A percentile compares a stretch with the other conserved stretches of the same genome.
phyloP scores from a whole-genome alignment of 495 filamentous ascomycete genomes.

The Podospora didyma region DNA sequence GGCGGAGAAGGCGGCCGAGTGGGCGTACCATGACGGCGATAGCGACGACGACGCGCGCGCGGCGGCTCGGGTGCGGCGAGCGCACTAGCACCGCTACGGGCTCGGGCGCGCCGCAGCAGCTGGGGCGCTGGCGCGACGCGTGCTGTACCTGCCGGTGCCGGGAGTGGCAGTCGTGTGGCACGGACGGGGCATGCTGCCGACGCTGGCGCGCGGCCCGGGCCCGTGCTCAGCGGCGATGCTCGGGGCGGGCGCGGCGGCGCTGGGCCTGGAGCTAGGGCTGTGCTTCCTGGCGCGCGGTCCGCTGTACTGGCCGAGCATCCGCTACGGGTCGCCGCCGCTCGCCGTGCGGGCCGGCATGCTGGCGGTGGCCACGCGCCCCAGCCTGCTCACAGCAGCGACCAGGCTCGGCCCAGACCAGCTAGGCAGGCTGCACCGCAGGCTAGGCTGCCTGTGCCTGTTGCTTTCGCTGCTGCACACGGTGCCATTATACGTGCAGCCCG shows the following conservation, averaged over 20 bases:
- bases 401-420: constrained; percentile 90
- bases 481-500: constrained; percentile 84
- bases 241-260: constrained; percentile 56
- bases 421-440: constrained; percentile 92
- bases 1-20: too few relatives aligned
- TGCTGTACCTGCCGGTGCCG: constrained; percentile 75
- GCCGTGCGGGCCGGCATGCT: constrained; percentile 92
- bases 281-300: constrained; percentile 80
- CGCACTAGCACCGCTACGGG: too few relatives aligned
- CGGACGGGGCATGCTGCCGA: too few relatives aligned
- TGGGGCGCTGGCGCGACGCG: constrained; percentile 69
- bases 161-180: too few relatives aligned
- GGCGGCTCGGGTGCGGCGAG: too few relatives aligned
- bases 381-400: constrained; percentile 77
- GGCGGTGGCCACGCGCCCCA: constrained; percentile 91
- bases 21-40: constrained; percentile 76
- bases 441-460: constrained; percentile 81
- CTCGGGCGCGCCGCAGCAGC: too few relatives aligned
- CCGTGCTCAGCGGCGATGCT: constrained; percentile 74
- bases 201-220: constrained; percentile 58
- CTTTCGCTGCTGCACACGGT: constrained; percentile 77
- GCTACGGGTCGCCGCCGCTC: constrained; percentile 80
- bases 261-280: constrained; percentile 70
- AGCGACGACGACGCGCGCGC: constrained; percentile 48
- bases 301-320: constrained; percentile 77